phyloP scores from a whole-genome alignment of 331 rosid genomes.

The Arachis monticola region DNA sequence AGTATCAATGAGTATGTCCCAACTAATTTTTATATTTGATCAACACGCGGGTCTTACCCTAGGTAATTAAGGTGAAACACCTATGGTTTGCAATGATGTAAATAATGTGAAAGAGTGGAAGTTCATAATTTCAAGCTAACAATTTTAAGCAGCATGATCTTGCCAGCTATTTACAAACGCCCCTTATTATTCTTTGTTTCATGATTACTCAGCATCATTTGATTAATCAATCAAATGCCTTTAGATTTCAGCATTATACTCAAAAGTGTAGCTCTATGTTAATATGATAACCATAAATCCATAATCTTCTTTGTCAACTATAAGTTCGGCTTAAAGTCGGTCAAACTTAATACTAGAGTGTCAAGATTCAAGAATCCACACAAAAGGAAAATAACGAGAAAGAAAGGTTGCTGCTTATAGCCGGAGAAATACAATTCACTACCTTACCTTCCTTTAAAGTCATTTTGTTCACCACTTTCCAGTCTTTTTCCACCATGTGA shows the following conservation, averaged over 20 bases:
- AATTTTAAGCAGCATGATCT: not conserved
- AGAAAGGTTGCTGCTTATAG: constrained; percentile 15
- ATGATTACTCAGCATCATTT: constrained; percentile 5
- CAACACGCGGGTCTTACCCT: too few relatives aligned
- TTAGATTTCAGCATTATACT: not conserved
- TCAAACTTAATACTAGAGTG: not conserved
- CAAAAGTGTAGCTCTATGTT: not conserved
- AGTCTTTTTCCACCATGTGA: constrained; percentile 41
- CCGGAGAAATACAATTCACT: constrained; percentile 32
- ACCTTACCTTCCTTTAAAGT: constrained; percentile 56
- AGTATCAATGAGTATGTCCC: too few relatives aligned
- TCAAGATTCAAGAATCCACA: not conserved
- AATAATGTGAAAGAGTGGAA: not conserved
- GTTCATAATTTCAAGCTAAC: not conserved
- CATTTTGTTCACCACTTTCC: constrained; percentile 49
- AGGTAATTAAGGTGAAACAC: not conserved
- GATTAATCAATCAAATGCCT: not conserved
- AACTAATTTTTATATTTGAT: too few relatives aligned
- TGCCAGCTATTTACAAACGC: not conserved
- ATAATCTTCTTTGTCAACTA: not conserved
- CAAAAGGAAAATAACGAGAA: too few relatives aligned
- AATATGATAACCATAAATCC: not conserved
- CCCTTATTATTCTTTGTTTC: not conserved
- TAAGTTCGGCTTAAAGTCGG: not conserved
- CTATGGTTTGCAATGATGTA: constrained; percentile 2